phyloP scores from a whole-genome alignment of 495 filamentous ascomycete genomes.

The Daldinia caldariorum region DNA sequence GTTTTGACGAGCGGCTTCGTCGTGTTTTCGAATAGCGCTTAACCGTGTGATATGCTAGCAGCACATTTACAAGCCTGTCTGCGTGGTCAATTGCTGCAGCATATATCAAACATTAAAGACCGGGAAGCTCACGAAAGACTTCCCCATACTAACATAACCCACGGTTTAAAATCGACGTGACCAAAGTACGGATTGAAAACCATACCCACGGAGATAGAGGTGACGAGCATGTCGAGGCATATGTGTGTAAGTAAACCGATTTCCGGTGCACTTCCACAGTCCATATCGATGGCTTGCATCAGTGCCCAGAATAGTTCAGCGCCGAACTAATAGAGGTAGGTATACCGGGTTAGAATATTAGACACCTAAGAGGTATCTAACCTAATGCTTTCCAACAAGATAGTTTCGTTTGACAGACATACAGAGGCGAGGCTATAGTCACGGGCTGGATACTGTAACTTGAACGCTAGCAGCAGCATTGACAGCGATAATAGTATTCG shows the following conservation, averaged over 20 bases:
- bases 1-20: neutral
- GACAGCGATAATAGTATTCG: neutral
- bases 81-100: neutral
- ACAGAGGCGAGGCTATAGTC: neutral
- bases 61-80: neutral
- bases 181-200: neutral
- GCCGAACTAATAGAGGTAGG: neutral
- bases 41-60: neutral
- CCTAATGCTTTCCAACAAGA: no score
- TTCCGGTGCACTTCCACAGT: neutral
- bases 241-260: neutral
- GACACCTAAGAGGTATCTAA: no score
- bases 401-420: neutral
- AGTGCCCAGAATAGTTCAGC: constrained; percentile 1
- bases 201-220: neutral
- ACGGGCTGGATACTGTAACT: neutral
- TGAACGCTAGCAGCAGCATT: neutral
- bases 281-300: neutral
- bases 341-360: neutral
- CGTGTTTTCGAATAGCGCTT: neutral
- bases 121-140: neutral
- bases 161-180: neutral
- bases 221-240: neutral
- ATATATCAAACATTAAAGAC: neutral
- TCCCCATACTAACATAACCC: neutral